phyloP scores from a whole-genome alignment of 208 protist species.

The Acanthamoeba culbertsoni region DNA sequence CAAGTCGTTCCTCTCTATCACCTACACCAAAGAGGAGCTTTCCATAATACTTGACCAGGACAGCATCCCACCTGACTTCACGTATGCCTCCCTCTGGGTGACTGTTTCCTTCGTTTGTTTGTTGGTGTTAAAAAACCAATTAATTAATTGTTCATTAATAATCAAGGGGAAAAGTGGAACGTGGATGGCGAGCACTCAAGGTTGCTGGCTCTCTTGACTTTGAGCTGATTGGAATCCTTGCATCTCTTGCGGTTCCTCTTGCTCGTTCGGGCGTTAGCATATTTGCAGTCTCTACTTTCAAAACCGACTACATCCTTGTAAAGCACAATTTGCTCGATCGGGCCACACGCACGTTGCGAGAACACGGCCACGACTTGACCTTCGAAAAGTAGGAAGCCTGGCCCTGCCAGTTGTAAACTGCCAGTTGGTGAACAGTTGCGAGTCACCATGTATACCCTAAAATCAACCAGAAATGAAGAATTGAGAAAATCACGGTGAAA shows the following conservation, averaged over 20 bases:
- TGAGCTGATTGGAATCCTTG: conserved; percentile 3
- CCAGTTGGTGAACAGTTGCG: no score
- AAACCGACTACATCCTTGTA: conserved; percentile 32
- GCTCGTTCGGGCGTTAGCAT: conserved; percentile 16
- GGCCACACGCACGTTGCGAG: neutral
- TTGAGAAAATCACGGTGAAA: no score
- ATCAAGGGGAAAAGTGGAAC: neutral
- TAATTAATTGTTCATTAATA: neutral
- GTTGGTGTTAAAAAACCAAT: neutral
- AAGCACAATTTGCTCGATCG: neutral
- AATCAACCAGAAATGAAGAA: no score
- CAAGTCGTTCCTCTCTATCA: conserved; percentile 15
- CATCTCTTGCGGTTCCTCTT: neutral
- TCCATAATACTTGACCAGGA: neutral
- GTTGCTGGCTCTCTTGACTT: conserved; percentile 9
- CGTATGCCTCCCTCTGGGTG: neutral
- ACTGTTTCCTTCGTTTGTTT: neutral
- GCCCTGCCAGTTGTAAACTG: no score
- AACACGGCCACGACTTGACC: conserved; percentile 32
- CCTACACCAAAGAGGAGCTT: conserved; percentile 47
- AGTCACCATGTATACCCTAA: no score
- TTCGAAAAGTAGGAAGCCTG: neutral
- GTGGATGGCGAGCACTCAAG: conserved; percentile 37
- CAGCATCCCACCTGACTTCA: neutral
- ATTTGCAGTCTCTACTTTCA: conserved; percentile 24